Evolutionary conservation across 2,329 filamentous ascomycete genomes (phyloP).

Genomic region (Colletotrichum euphorbiae): DNA sequence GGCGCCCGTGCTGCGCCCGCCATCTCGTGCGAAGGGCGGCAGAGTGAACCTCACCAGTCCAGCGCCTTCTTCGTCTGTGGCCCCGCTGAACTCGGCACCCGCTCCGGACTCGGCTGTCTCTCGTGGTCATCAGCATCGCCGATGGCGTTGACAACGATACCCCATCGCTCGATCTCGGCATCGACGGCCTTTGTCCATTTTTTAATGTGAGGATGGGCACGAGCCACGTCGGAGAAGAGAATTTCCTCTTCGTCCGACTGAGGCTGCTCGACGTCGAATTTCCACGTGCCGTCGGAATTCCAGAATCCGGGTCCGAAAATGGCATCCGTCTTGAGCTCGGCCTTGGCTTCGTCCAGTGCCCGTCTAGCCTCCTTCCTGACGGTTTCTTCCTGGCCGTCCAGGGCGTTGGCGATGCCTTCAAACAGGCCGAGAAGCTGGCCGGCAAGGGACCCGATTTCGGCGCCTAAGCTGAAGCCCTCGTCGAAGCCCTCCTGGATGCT

Average conservation of each 20-base stretch:
- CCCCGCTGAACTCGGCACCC: conserved; percentile 42
- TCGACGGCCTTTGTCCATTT: conserved; percentile 66
- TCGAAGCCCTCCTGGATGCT: conserved; percentile 92
- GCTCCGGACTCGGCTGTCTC: conserved; percentile 44
- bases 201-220: conserved; percentile 73
- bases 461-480: conserved; percentile 87
- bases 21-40: neutral
- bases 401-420: conserved; percentile 73
- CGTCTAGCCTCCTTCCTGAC: conserved; percentile 14
- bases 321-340: conserved; percentile 69
- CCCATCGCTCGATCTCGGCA: conserved; percentile 49
- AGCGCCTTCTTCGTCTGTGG: conserved; percentile 48
- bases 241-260: conserved; percentile 53
- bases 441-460: conserved; percentile 78
- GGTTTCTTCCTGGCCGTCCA: conserved; percentile 47
- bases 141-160: conserved; percentile 47
- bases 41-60: conserved; percentile 50
- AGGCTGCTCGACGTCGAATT: conserved; percentile 63
- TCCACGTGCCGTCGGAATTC: conserved; percentile 78
- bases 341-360: conserved; percentile 62
- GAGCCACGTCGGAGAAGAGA: conserved; percentile 72
- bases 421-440: conserved; percentile 82
- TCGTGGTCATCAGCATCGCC: conserved; percentile 49
- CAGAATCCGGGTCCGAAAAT: conserved; percentile 77
- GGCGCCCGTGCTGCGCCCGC: conserved; percentile 12